phyloP scores from a whole-genome alignment of 371 early-diverging fungal genomes.

The Sporodiniella umbellata region DNA sequence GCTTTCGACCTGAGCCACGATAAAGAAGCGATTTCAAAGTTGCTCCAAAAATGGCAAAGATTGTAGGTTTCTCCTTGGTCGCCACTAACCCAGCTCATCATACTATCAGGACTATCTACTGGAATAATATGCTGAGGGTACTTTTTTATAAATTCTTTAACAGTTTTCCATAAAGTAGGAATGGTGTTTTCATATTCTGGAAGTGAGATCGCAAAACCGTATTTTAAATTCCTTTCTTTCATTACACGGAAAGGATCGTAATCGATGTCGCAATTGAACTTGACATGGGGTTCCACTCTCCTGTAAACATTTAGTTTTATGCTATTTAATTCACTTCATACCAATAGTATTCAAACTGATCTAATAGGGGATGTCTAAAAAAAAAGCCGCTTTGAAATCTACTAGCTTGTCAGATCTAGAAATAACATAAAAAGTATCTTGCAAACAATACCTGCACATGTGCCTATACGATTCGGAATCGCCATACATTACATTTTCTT shows the following conservation, averaged over 20 bases:
- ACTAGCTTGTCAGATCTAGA: constrained; percentile 34
- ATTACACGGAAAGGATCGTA: constrained; percentile 91
- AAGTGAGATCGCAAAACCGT: constrained; percentile 78
- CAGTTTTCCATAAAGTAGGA: constrained; percentile 75
- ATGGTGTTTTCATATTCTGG: constrained; percentile 79
- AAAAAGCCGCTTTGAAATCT: constrained; percentile 70
- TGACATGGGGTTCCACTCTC: constrained; percentile 94
- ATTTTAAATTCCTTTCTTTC: constrained; percentile 74
- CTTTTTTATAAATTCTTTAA: constrained; percentile 51
- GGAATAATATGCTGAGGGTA: constrained; percentile 46
- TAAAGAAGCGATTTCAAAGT: constrained; percentile 92
- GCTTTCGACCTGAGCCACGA: constrained; percentile 70
- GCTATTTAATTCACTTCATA: constrained; percentile 64
- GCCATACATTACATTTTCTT: constrained; percentile 75
- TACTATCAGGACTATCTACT: constrained; percentile 24
- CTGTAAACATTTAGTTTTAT: constrained; percentile 65
- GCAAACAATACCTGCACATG: constrained; percentile 76
- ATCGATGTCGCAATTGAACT: constrained; percentile 85
- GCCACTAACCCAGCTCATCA: constrained; percentile 34
- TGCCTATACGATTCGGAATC: constrained; percentile 86
- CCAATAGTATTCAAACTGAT: constrained; percentile 90
- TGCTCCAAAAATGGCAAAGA: constrained; percentile 95
- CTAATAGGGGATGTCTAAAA: constrained; percentile 66
- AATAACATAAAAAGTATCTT: constrained; percentile 41
- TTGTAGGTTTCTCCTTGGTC: constrained; percentile 54